Evolutionary conservation across 805 yeast genomes (phyloP).

Genomic region (Pichia phayaonensis): DNA sequence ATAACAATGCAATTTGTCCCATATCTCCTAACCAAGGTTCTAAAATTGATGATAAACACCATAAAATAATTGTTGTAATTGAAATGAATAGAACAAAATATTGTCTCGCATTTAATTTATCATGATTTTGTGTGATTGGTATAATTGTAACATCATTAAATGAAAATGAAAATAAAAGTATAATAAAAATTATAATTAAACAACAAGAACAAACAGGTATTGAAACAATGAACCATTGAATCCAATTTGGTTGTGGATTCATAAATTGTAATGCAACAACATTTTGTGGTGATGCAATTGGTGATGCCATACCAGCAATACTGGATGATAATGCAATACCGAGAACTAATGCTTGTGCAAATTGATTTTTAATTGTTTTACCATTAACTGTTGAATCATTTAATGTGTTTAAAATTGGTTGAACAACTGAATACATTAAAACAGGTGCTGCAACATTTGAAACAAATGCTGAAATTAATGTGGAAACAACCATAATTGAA

Average conservation of each 20-base stretch:
- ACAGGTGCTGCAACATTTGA: constrained; percentile 98
- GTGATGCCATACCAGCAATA: constrained; percentile 95
- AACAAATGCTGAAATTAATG: constrained; percentile 90
- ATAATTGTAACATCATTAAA: constrained; percentile 38
- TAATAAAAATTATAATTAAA: constrained; percentile 63
- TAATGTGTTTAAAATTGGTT: constrained; percentile 77
- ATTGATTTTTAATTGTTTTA: constrained; percentile 28
- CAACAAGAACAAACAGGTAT: constrained; percentile 69
- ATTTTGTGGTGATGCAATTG: constrained; percentile 95
- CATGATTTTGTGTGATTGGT: constrained; percentile 55
- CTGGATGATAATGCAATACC: constrained; percentile 93
- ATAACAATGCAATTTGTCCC: constrained; percentile 92
- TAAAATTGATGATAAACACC: constrained; percentile 83
- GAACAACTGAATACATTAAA: constrained; percentile 81
- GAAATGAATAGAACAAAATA: constrained; percentile 68
- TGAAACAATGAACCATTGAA: constrained; percentile 85
- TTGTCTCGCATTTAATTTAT: constrained; percentile 64
- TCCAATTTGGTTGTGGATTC: constrained; percentile 83
- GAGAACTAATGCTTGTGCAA: constrained; percentile 74
- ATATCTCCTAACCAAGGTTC: constrained; percentile 80
- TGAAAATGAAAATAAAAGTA: constrained; percentile 58
- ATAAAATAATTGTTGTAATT: constrained; percentile 62
- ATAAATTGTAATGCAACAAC: constrained; percentile 83
- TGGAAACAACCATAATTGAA: constrained; percentile 78
- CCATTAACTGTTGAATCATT: constrained; percentile 52